phyloP scores from a whole-genome alignment of 257 asterid genomes.

The Misopates orontium region DNA sequence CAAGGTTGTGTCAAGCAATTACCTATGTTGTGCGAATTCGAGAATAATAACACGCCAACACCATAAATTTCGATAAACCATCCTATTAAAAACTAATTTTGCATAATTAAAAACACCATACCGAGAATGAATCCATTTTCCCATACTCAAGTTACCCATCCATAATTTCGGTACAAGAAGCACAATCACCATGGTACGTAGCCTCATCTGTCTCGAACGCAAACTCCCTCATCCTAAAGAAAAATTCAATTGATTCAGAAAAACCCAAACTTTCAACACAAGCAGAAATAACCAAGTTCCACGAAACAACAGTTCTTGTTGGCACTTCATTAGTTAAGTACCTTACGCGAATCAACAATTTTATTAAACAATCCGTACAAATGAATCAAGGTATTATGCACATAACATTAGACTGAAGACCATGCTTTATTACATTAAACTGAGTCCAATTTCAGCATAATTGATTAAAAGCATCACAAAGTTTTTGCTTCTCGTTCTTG shows the following conservation, averaged over 20 bases:
- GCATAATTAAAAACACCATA: slow-evolving; percentile 58
- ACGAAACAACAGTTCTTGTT: slow-evolving; percentile 52
- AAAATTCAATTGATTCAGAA: slow-evolving; percentile 43
- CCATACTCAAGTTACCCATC: slow-evolving; percentile 56
- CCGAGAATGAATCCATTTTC: slow-evolving; percentile 71
- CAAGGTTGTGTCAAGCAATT: slow-evolving; percentile 48
- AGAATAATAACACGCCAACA: slow-evolving; percentile 84
- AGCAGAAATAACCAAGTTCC: slow-evolving; percentile 75
- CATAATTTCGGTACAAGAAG: slow-evolving; percentile 66
- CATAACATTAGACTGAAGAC: slow-evolving; percentile 53
- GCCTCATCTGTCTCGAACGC: slow-evolving; percentile 58
- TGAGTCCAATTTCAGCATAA: slow-evolving; percentile 57
- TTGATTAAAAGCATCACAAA: slow-evolving; percentile 68
- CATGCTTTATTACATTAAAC: slow-evolving; percentile 63
- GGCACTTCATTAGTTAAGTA: slow-evolving; percentile 62
- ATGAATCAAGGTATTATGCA: slow-evolving; percentile 59
- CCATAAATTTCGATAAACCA: slow-evolving; percentile 62
- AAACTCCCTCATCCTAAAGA: slow-evolving; percentile 44
- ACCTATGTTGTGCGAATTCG: slow-evolving; percentile 76
- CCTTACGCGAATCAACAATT: slow-evolving; percentile 42
- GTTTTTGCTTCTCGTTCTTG: slow-evolving; percentile 64
- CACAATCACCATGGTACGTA: slow-evolving; percentile 63
- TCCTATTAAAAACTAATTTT: slow-evolving; percentile 45
- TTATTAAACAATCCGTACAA: slow-evolving; percentile 60
- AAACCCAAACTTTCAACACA: slow-evolving; percentile 50